Base-by-base conservation (phyloP, 176 grass and related monocot genomes). In the Ensete glaucum region DNA sequence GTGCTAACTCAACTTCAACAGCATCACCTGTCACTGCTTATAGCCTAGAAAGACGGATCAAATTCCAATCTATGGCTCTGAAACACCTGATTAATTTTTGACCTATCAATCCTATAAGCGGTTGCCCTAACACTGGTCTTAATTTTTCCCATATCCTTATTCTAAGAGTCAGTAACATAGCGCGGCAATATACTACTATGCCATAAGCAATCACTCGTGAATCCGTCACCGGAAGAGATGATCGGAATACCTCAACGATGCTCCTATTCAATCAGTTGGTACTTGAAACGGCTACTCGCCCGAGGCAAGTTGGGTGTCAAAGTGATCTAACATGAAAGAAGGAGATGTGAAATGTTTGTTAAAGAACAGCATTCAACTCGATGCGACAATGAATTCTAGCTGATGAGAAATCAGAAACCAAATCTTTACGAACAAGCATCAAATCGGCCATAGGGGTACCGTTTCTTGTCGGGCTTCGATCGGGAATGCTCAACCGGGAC, bases 401-500 rank as follows among this genome's bases (percentile, higher is more conserved):
- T 43, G 34, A 43, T 29, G 12, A 54, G 49, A 50, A 27, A 68
- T 9, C 14, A 19, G 16, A 20, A 29, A 26, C 51, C 0, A 72
- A 53, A 23, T 48, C 1, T 24, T 71, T 60, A 27, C 6, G 25
- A 53, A 71, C 3, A 72, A 65, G 34, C 49, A 64, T 21, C 0
- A 25, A 62, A 25, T 11, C 23, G 23, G 9, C 11, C 1, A 76
- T 7, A 43, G 13, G 9, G 43, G 83, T 60, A 94, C 95, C 89
- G 85, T 82, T 94, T 94, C 88, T 93, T 99, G 79, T 99, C 90
- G 75, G 79, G 83, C 78, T 99, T 99, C 19, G 95, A 93, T 73
- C 85, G 88, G 78, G 79, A 89, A 71, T 99, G 95, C 17, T 89
- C 90, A 8, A 83, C 75, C 64, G 82, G 91, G 22, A 89, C 88